Conservation (phyloP, 2,329 filamentous ascomycete genomes). For the Neopestalotiopsis sp. region DNA sequence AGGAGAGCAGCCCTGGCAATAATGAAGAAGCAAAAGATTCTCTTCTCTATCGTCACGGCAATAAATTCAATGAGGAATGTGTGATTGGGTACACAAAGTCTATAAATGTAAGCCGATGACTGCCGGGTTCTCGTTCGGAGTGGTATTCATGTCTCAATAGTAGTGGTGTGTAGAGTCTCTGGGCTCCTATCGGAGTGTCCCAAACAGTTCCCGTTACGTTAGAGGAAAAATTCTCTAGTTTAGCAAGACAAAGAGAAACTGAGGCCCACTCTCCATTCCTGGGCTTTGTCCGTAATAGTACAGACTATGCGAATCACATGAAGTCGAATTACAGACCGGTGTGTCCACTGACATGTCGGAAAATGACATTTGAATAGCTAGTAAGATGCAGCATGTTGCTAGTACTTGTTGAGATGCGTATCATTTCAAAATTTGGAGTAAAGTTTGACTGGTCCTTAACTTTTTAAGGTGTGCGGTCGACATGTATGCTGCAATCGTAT, state of each 20-base stretch:
- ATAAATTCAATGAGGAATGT: neutral
- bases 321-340: neutral
- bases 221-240: slow-evolving; percentile 16
- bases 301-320: slow-evolving; percentile 2
- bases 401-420: neutral
- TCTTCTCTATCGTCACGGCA: neutral
- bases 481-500: neutral
- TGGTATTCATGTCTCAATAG: slow-evolving; percentile 2
- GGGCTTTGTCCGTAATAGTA: neutral
- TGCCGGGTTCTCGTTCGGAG: neutral
- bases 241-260: slow-evolving; percentile 12
- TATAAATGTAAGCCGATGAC: neutral
- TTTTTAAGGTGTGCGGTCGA: too few relatives aligned
- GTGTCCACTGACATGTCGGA: neutral
- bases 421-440: neutral
- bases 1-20: neutral
- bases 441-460: neutral
- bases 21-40: neutral
- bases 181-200: slow-evolving; percentile 16
- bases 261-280: slow-evolving; percentile 6
- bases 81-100: neutral
- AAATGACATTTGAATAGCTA: neutral
- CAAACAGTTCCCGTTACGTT: slow-evolving; percentile 15
- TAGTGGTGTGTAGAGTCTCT: neutral
- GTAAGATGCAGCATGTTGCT: neutral